Evolutionary conservation across 495 filamentous ascomycete species (phyloP).

Genomic region (Penicillium daleae): DNA sequence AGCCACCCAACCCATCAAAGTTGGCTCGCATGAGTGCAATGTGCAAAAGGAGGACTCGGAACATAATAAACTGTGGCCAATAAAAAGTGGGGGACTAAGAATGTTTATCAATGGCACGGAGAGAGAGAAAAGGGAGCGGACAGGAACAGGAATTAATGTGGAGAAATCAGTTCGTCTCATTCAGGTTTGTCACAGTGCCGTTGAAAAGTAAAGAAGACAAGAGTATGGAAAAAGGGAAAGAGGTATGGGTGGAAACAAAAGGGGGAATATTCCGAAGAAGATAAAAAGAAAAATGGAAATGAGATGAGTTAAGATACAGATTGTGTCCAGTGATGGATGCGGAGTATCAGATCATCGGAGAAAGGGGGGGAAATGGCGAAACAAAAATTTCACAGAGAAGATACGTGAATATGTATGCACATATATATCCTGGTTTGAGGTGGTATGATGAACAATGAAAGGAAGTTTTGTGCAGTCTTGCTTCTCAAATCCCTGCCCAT

Average conservation of each 20-base stretch:
- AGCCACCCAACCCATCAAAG: conserved; percentile 41
- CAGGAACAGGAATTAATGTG: conserved; percentile 13
- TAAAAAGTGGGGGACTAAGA: conserved; percentile 14
- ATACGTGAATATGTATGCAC: conserved; percentile 29
- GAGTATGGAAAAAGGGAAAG: conserved; percentile 18
- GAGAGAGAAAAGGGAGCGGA: conserved; percentile 1
- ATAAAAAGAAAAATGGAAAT: conserved; percentile 20
- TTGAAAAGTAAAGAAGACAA: conserved; percentile 19
- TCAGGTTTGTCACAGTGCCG: conserved; percentile 31
- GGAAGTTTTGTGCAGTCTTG: conserved; percentile 37
- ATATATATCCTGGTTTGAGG: conserved; percentile 19
- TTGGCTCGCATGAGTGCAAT: conserved; percentile 10
- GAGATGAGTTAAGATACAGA: conserved; percentile 30
- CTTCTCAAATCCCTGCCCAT: background rate
- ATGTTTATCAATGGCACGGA: conserved; percentile 20
- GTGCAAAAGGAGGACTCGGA: conserved; percentile 11
- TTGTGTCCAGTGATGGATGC: conserved; percentile 17
- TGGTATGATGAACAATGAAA: conserved; percentile 34
- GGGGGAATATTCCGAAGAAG: conserved; percentile 38
- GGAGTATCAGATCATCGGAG: conserved; percentile 34
- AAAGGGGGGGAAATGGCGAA: conserved; percentile 29
- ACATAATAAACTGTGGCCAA: conserved; percentile 25
- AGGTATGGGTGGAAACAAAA: conserved; percentile 32
- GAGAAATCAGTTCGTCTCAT: conserved; percentile 22
- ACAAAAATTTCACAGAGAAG: conserved; percentile 38